These are phyloP conservation scores for Tetraselmis striata DNA, from an alignment of 139 green algal species.

Conservation along the genomic window DNA sequence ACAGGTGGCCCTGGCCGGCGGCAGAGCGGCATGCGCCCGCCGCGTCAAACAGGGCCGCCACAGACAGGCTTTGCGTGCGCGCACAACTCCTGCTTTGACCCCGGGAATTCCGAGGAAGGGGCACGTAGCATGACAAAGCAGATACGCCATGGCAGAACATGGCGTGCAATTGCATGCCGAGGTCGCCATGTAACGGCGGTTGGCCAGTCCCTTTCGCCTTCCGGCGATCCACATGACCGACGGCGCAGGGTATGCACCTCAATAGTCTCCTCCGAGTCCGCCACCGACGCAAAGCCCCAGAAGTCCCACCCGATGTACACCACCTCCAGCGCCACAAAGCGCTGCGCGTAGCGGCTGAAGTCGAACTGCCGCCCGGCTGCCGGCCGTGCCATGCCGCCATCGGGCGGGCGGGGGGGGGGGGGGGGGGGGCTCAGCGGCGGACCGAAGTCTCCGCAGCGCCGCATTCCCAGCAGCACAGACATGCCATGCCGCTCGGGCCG, in stretches of 20 bases:
- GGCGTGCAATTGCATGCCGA: too few relatives aligned
- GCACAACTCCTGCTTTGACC: too few relatives aligned
- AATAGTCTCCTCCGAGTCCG: slow-evolving; percentile 60
- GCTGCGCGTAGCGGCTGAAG: slow-evolving; percentile 41
- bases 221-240: too few relatives aligned
- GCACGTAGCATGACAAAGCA: too few relatives aligned
- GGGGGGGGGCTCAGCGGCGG: neutral
- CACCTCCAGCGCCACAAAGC: slow-evolving; percentile 75
- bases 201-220: too few relatives aligned
- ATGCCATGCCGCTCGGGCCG: neutral
- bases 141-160: too few relatives aligned
- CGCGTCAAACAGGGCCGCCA: neutral
- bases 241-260: slow-evolving; percentile 56
- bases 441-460: neutral
- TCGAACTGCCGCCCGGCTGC: slow-evolving; percentile 26
- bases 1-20: slow-evolving; percentile 53
- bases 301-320: slow-evolving; percentile 74
- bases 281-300: slow-evolving; percentile 74
- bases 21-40: neutral
- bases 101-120: too few relatives aligned
- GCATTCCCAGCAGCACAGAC: neutral
- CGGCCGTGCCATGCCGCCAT: too few relatives aligned
- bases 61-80: neutral
- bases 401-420: too few relatives aligned
- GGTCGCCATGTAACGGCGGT: too few relatives aligned